Conservation (phyloP, 331 rosid genomes). For the Malus hybrid region DNA sequence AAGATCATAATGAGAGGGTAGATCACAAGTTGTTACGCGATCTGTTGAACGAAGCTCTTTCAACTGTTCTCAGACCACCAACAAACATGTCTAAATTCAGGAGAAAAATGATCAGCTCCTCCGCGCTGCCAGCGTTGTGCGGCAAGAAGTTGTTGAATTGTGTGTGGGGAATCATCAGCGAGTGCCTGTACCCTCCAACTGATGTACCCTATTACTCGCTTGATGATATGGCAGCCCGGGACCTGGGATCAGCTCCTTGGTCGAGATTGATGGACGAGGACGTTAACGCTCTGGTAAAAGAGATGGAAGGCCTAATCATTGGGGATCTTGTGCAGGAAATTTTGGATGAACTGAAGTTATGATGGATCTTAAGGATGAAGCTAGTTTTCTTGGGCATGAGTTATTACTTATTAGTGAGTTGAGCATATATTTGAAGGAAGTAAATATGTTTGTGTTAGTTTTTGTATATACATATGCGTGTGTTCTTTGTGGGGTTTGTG, state of each 20-base stretch:
- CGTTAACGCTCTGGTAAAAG: constrained; percentile 45
- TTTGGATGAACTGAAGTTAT: constrained; percentile 25
- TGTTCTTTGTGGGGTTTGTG: too few species aligned
- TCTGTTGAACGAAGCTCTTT: constrained; percentile 74
- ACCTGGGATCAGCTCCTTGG: constrained; percentile 54
- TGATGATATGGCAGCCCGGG: constrained; percentile 58
- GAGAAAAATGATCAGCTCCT: constrained; percentile 38
- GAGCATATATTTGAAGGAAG: constrained; percentile 12
- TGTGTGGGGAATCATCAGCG: constrained; percentile 52
- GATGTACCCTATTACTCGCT: constrained; percentile 40
- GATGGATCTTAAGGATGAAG: too few species aligned
- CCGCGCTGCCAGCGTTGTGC: constrained; percentile 33
- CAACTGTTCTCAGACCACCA: constrained; percentile 58
- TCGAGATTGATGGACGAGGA: constrained; percentile 42
- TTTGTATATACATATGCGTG: too few species aligned
- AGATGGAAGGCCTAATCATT: constrained; percentile 50
- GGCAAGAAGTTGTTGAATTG: constrained; percentile 60
- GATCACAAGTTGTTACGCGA: constrained; percentile 58
- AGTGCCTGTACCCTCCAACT: constrained; percentile 33
- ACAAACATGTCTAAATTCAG: constrained; percentile 37
- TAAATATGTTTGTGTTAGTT: constrained; percentile 1
- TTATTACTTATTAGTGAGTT: neutral
- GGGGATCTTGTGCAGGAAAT: constrained; percentile 66
- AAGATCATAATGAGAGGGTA: constrained; percentile 37
- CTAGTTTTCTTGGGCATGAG: too few species aligned